Evolutionary conservation across 2,329 filamentous ascomycete genomes (phyloP), one percentile per base, ranked within the genome.

Genomic region (Fusarium nelsonii): DNA sequence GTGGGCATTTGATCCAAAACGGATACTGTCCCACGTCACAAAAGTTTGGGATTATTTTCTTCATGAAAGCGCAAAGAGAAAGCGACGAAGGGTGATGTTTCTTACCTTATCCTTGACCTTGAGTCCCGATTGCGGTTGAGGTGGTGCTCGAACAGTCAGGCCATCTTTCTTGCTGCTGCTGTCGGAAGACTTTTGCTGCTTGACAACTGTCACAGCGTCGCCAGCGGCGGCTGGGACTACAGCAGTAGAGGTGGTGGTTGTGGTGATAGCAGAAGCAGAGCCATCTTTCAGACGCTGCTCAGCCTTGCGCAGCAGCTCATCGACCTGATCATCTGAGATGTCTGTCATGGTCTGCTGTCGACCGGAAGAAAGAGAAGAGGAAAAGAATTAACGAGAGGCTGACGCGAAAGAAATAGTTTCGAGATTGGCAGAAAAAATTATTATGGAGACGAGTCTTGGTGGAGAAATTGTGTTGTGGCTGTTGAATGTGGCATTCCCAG

Each of bases 1-100:
- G 89, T 87, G 87, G 90, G 88, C 71, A 68, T 65, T 70, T 78
- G 71, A 77, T 78, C 79, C 81, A 81, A 80, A 78, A 81, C 78
- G 78, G 76, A 79, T 73, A 65, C 75, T 72, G 74, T 76, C 74
- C 78, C 75, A 75, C 76, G 78, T 81, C 80, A 81, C 57, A 66
- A 72, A 75, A 75, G 76, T 45, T 74, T 68, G 77, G 72, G 72
- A 77, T 77, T 48, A 65, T 77, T 75, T 73, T 77, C 80, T 74
- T 83, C 81, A 82, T 83, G 81, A 81, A 70, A 65, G 23, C 43
- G 54, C 50, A 63, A 40, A 34, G 20, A 45, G 41, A 14, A 41
- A 43, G 6, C 18, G 9, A 16, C 6, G 28, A 18, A 33, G 26
- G 32, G 32, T 28, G 10, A 20, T 39, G 20, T n/a, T 26, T 33